Evolutionary conservation across 1,284 basidiomycete genomes (phyloP), one percentile per base, ranked within the genome.

Genomic region (Lentinula novae-zelandiae): DNA sequence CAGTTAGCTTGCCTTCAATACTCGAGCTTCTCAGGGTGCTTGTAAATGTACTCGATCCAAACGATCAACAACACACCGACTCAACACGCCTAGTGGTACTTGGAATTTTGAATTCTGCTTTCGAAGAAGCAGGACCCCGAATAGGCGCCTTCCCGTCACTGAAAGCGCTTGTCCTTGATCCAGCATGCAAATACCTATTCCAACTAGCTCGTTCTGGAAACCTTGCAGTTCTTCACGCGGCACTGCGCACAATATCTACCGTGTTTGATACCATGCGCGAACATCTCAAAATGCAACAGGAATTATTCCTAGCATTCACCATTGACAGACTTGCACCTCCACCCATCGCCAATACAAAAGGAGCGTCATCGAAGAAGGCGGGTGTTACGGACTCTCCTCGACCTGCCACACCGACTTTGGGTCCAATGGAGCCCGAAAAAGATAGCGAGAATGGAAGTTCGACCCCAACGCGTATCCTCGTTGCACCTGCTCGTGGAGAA

Each of bases 151-250:
- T 89, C 69, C 86, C 90, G 3, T 90, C 91, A 2, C 76, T 96
- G 44, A 78, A 86, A 57, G 76, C 79, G 3, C 81, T 96, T 62
- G 78, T 96, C 52, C 77, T 92, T 33, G 97, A 99, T 71, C 84
- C 92, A 61, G 95, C 94, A 0, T 98, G 96, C 82, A 96, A 97
- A 74, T 95, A 92, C 70, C 85, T 99, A 40, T 98, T 99, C 80
- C 90, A 95, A 75, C 84, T 98, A 15, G 95, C 94, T 8, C 85
- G 95, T 44, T 94, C 94, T 5, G 95, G 98, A 66, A 92, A 94
- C 62, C 82, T 85, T 1, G 80, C 83, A 51, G 84, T 99, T 48
- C 82, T 98, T 9, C 87, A 93, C 44, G 80, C 86, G 58, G 85
- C 93, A 34, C 79, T 99, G 42, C 90, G 96, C 31, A 89, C 93